Base-by-base conservation (phyloP, 2,329 filamentous ascomycete species). In the Pseudocercospora macadamiae region DNA sequence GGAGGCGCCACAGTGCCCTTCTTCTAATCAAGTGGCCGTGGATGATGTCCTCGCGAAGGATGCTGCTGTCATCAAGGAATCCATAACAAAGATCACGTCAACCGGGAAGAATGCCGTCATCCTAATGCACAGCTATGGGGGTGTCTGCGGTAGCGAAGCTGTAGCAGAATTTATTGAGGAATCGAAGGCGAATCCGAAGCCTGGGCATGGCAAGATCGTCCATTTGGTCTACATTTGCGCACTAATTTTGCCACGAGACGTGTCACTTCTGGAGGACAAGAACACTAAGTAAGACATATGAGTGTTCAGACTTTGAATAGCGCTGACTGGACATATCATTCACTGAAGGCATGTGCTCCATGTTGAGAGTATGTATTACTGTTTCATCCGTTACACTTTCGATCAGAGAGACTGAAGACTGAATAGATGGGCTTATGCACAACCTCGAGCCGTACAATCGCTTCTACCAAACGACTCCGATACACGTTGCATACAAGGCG, bases 61-160 rank as follows among this genome's bases (percentile, higher is more conserved):
- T 23, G 47, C 56, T 26, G 61, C 25, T 4, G 32, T 14, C 3
- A 34, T 57, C 23, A 52, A 49, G 14, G 30, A 58, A 32, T 26
- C 44, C 44, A 63, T 71, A 37, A 37, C 62, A 44, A 39, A 55
- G 3, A 55, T 68, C 30, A 53, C 63, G 8, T 51, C 66, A 14
- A 57, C 63, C 10, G 61, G 64, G 12, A 63, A 67, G 45, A 65
- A 69, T 32, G 65, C 70, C 7, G 55, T 70, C 5, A 42, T 72
- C 4, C 60, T 68, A 9, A 69, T 71, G 68, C 71, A 73, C 55
- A 68, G 63, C 12, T 72, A 73, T 58, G 71, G 69, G 34, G 71
- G 70, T n/a, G 37, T 68, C 7, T 62, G 61, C n/a, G 70, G 68
- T 25, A 65, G 60, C 32, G 68, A 71, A 42, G 66, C 70, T 16